Base-by-base conservation (phyloP, 1,284 basidiomycete species). In the Sutorius eximius region DNA sequence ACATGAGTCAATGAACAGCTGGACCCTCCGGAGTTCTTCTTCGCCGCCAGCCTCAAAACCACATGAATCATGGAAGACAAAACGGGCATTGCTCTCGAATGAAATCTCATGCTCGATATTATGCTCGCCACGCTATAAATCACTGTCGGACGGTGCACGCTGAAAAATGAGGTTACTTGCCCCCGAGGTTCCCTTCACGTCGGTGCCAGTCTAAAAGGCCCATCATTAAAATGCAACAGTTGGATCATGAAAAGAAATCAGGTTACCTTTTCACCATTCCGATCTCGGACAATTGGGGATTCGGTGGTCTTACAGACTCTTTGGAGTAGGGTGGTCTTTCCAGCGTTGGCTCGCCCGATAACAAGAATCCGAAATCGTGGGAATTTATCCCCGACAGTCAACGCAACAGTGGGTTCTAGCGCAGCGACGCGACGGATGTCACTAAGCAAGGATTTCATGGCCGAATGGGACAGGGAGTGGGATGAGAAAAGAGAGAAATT, bases 61-160 rank as follows among this genome's bases (percentile, higher is more conserved):
- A 9, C 63, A 30, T 2, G 69, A 71, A 47, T 71, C 68, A 38
- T 71, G 69, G 50, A 71, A 70, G 2, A 71, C 51, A 51, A 69
- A 63, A 12, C 32, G 32, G 11, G 27, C n/a, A 29, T 55, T 62
- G 41, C 50, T 60, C 10, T 33, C 1, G 30, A 71, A 74, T 0
- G 64, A 49, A 42, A 74, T 59, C 30, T 66, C 64, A n/a, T 69
- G 51, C 13, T 70, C 56, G 41, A 74, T 73, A 38, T 70, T 9
- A 13, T 74, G 73, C 18, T 59, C 37, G 22, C 69, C 68, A 34
- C 70, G 65, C 72, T 72, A 18, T n/a, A 15, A 20, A 3, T 15
- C 0, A 2, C 32, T 9, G 8, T 41, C 22, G 43, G 16, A 43
- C 8, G 6, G 2, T 22, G 1, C 1, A 11, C 9, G 15, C 16